Evolutionary conservation across 371 early-diverging fungal genomes (phyloP), one percentile per base, ranked within the genome.

Genomic region (Basidiobolus heterosporus): DNA sequence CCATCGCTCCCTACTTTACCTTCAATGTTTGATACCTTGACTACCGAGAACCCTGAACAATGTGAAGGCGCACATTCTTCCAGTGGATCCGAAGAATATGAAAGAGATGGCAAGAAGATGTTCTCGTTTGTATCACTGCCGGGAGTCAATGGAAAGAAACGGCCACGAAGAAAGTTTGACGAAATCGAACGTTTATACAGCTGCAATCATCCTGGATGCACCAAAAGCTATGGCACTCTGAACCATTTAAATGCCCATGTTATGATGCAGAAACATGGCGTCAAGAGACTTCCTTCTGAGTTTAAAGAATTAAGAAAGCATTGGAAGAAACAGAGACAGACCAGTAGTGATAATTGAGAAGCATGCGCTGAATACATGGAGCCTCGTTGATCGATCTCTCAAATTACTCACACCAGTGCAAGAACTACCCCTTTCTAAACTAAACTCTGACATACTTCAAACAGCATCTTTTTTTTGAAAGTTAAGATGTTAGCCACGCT

Each of bases 231-330:
- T 51, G 82, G 82, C 30, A 81, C 82, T 1, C 55, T 81, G 16
- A 81, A 81, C 51, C 78, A 81, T 57, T 57, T 81, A 11, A 81
- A 81, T 51, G 74, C 78, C 16, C 82, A 81, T 51, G 75, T 81
- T 16, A 65, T 59, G 30, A 76, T 81, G 78, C 82, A 81, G 54
- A 65, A 66, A 49, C 82, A 81, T 48, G 82, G 69, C 4, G 53
- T 56, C 14, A 68, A 68, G 46, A 57, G 65, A 13, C 54, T 58
- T 23, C 65, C 68, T 2, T 49, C 56, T 37, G 79, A 78, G 56
- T 78, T 78, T 55, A 74, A 75, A 56, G 79, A 74, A 47, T 65
- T 75, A 58, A 60, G 78, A 44, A 64, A 63, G 45, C 59, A 49
- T 42, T 64, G 57, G 60, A 40, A 63, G 20, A 48, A 57, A 3